phyloP scores from a whole-genome alignment of 345 rosid species.

The Stellera chamaejasme region DNA sequence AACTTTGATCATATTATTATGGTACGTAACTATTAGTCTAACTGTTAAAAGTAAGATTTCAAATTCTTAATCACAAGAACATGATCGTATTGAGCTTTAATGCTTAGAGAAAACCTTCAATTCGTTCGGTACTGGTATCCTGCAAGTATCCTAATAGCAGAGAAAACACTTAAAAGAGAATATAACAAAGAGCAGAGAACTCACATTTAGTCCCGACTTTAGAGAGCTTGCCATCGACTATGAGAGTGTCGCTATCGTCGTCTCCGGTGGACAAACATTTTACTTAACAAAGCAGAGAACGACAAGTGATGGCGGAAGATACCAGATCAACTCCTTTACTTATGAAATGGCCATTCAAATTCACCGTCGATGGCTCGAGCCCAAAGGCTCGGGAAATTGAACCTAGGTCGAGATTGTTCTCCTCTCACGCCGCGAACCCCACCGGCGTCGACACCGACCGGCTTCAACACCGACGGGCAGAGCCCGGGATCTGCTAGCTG shows the following conservation, averaged over 20 bases:
- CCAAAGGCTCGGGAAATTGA: conserved; percentile 63
- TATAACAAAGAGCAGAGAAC: conserved; percentile 6
- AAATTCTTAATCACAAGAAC: too few relatives aligned
- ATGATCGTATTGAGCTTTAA: too few relatives aligned
- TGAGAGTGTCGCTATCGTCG: conserved; percentile 35
- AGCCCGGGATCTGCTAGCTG: not conserved
- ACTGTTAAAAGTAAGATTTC: too few relatives aligned
- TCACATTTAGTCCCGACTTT: conserved; percentile 55
- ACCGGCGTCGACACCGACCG: conserved; percentile 39
- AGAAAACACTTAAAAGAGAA: not conserved
- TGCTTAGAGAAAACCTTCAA: not conserved
- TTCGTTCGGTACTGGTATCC: not conserved
- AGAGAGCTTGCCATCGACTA: conserved; percentile 64
- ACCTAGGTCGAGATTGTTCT: conserved; percentile 59
- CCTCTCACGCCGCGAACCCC: conserved; percentile 34
- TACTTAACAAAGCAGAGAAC: conserved; percentile 52
- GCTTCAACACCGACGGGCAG: conserved; percentile 53
- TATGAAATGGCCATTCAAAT: conserved; percentile 77
- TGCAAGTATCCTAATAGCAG: conserved; percentile 4
- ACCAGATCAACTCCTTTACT: conserved; percentile 64
- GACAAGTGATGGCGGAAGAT: conserved; percentile 71
- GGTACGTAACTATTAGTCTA: too few relatives aligned
- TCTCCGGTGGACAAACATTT: conserved; percentile 74
- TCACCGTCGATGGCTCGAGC: conserved; percentile 60
- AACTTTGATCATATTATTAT: too few relatives aligned